Base-by-base conservation (phyloP, 2,329 filamentous ascomycete genomes). In the Penicillium sp. region DNA sequence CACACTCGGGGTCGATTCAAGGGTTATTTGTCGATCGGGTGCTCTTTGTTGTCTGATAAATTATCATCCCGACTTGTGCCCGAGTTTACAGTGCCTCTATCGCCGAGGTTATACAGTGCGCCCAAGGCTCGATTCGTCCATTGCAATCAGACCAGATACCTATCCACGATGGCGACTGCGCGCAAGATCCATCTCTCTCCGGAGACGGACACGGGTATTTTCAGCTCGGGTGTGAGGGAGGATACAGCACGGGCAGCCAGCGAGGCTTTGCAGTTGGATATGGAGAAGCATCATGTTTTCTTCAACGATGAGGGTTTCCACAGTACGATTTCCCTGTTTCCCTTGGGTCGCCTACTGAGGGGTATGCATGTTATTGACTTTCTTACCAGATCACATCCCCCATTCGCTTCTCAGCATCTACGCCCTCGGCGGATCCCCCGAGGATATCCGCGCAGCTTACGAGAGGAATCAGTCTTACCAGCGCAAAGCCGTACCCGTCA, bases 351-450 rank as follows among this genome's bases (percentile, higher is more conserved):
- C 2, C 3, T 8, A 12, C 5, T 10, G 12, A n/a, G 7, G 42
- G 7, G 30, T 13, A 7, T 53, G 9, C 12, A 35, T 53, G 6
- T 3, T 17, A 38, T 17, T 53, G 26, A 53, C 50, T n/a, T 19
- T 26, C 6, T 5, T 28, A 6, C 3, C 15, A 81, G 79, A 97
- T 74, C 93, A 97, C 71, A 91, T 95, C 63, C 84, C 84, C 3
- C 93, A 97, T 69, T 88, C 92, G 38, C 78, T 96, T 5, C 84
- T 96, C 12, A 88, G 88, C 17, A 80, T 95, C 33, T 96, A 89
- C 74, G 90, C 90, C 37, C 87, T 95, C 1, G 89, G 89, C 0
- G 92, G 91, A 8, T 78, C 84, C 0, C 75, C 88, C 0, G 73
- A 82, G 0, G 75, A 85, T 19, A 82, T 97, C 3, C 82, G 88